These are phyloP conservation scores for Gymnopilus dilepis DNA, from an alignment of 768 basidiomycete genomes.

Conservation along the genomic window DNA sequence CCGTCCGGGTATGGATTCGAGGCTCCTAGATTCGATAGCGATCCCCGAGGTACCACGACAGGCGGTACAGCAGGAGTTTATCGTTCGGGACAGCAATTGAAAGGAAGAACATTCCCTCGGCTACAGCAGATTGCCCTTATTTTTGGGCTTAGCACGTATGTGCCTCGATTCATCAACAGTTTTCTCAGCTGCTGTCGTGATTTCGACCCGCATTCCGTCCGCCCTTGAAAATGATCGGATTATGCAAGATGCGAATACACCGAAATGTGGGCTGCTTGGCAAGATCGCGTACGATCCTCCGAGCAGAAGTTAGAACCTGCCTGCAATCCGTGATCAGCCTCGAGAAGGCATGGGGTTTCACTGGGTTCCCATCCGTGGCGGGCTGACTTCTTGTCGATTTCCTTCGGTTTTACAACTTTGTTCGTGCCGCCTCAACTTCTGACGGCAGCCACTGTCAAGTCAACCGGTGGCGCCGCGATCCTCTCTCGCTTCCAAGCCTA, in stretches of 20 bases:
- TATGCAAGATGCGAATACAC: conserved; percentile 25
- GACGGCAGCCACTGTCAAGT: not conserved
- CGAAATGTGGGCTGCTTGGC: conserved; percentile 18
- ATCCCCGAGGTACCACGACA: conserved; percentile 32
- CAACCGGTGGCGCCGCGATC: not conserved
- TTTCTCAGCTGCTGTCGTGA: conserved; percentile 12
- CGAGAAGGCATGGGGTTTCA: conserved; percentile 2
- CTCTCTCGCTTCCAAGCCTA: not conserved
- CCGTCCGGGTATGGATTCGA: conserved; percentile 28
- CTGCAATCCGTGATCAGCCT: conserved; percentile 27
- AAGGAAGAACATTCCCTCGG: conserved; percentile 33
- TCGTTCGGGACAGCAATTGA: conserved; percentile 23
- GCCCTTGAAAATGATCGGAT: conserved; percentile 34
- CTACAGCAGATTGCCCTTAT: conserved; percentile 26
- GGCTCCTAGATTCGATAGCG: conserved; percentile 34
- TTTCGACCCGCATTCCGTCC: conserved; percentile 34
- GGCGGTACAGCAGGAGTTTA: conserved; percentile 29
- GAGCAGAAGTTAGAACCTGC: conserved; percentile 27
- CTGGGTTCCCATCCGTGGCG: conserved; percentile 10
- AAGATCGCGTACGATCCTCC: conserved; percentile 27
- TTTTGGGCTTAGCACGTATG: conserved; percentile 14
- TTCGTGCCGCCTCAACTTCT: not conserved
- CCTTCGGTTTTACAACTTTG: not conserved
- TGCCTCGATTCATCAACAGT: conserved; percentile 28
- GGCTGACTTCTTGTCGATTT: not conserved